Percentiles rank a stretch among this genome's conserved stretches.
Conservation (phyloP, 202 grass and related monocot genomes). For the Digitaria exilis region DNA sequence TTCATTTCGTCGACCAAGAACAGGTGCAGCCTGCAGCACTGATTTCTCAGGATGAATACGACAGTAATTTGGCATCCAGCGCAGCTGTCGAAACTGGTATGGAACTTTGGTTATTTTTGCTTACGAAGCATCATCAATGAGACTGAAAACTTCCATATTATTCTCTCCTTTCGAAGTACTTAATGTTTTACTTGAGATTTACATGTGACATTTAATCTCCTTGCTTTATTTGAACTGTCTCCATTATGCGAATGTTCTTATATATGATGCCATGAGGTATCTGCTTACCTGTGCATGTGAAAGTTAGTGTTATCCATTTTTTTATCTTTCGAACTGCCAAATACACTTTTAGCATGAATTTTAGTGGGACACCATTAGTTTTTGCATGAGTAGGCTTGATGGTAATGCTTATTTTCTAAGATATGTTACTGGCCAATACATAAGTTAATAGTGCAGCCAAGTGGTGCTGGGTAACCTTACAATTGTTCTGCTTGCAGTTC, state of each 20-base stretch:
- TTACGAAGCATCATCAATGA: background rate
- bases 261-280: background rate
- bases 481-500: constrained; percentile 44
- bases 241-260: background rate
- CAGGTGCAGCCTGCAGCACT: constrained; percentile 66
- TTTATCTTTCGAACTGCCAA: background rate
- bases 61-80: constrained; percentile 56
- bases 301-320: background rate
- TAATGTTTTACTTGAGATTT: background rate
- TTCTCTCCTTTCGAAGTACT: background rate
- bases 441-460: background rate
- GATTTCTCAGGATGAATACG: constrained; percentile 61
- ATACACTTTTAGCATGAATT: background rate
- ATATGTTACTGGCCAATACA: background rate
- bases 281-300: background rate
- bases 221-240: background rate
- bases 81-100: constrained; percentile 61
- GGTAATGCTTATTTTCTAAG: background rate
- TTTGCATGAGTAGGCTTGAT: background rate
- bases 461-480: background rate
- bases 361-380: background rate
- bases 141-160: background rate
- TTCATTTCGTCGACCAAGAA: constrained; percentile 91
- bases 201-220: background rate
- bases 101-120: background rate